Percentiles rank a stretch among this genome's conserved stretches.
These are phyloP conservation scores for Pyrus betulifolia DNA, from an alignment of 306 rosid genomes.

Conservation along the genomic window DNA sequence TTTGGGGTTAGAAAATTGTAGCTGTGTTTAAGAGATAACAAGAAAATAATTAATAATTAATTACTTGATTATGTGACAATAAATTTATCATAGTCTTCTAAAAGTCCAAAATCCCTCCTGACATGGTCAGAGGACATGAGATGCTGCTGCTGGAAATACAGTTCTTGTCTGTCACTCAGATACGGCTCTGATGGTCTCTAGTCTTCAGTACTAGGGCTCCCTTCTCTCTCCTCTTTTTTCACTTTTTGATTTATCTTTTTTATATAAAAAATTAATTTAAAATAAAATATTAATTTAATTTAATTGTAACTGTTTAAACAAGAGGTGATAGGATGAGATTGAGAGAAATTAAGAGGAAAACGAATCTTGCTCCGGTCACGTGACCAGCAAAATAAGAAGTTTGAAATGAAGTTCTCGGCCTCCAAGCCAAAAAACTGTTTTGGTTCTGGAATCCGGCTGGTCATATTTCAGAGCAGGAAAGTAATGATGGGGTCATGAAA, in stretches of 20 bases:
- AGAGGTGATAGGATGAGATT: accelerated
- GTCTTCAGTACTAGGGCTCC: background rate
- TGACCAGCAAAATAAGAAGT: background rate
- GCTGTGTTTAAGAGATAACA: too few relatives aligned
- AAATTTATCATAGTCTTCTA: too few relatives aligned
- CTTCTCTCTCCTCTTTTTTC: too few relatives aligned
- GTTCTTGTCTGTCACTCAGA: background rate
- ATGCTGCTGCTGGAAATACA: background rate
- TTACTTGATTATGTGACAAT: background rate
- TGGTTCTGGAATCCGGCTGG: background rate
- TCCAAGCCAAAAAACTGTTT: background rate
- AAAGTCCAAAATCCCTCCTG: background rate
- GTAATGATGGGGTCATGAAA: background rate
- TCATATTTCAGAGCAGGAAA: background rate
- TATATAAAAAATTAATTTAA: too few relatives aligned
- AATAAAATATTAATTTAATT: too few relatives aligned
- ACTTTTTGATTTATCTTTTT: too few relatives aligned
- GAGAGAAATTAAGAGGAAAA: too few relatives aligned
- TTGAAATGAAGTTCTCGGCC: background rate
- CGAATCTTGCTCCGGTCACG: background rate
- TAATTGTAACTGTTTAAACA: too few relatives aligned
- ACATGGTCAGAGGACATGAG: background rate
- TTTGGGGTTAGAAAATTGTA: too few relatives aligned
- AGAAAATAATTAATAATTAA: background rate
- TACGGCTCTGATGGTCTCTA: background rate